Conservation (phyloP, 2,329 filamentous ascomycete genomes). For the Cercospora sojina region DNA sequence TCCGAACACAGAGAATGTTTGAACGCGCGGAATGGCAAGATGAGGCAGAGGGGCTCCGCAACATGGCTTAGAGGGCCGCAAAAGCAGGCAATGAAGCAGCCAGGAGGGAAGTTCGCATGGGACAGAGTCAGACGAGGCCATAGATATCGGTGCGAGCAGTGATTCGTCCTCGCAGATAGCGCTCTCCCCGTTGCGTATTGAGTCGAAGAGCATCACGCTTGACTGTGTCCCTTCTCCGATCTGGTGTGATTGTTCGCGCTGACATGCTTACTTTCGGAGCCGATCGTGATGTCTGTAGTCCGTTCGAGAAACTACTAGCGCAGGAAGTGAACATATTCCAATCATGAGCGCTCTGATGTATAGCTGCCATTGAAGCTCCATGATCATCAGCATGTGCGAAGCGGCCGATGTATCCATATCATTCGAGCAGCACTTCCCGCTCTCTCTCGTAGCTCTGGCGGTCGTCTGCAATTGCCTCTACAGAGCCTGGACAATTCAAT, state of each 20-base stretch:
- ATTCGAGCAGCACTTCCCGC: background rate
- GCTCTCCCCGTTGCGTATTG: background rate
- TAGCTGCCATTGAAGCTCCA: background rate
- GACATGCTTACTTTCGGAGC: background rate
- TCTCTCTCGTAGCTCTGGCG: background rate
- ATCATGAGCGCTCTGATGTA: background rate
- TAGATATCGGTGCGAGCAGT: background rate
- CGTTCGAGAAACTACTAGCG: background rate
- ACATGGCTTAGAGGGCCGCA: background rate
- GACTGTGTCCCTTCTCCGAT: background rate
- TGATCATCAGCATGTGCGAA: background rate
- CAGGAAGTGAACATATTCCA: too few relatives aligned
- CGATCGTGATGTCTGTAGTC: background rate
- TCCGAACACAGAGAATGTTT: background rate
- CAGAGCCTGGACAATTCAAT: background rate
- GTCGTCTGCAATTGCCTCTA: background rate
- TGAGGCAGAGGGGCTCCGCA: background rate
- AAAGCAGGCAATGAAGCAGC: background rate
- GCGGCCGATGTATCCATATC: background rate
- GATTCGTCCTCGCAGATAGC: background rate
- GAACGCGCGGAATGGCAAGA: background rate
- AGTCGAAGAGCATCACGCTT: background rate
- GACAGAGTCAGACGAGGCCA: background rate
- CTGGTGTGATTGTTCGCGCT: background rate
- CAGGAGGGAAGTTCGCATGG: background rate